Conservation (phyloP, 148 eudicot species). For the Cornus florida region DNA sequence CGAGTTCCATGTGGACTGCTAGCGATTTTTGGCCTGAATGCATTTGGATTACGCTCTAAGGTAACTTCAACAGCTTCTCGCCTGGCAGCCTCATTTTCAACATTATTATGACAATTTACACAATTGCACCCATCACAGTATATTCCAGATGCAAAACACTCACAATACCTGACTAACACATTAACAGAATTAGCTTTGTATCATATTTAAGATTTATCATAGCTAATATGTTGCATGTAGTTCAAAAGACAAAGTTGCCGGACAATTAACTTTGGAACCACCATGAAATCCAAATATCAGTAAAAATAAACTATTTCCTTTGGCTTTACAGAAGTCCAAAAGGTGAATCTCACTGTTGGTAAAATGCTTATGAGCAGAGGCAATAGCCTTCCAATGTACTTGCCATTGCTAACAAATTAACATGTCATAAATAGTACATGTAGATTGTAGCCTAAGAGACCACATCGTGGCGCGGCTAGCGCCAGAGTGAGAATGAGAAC, state of each 20-base stretch:
- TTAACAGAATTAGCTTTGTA: background rate
- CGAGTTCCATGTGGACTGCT: slow-evolving; percentile 90
- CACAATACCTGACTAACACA: slow-evolving; percentile 76
- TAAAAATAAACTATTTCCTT: background rate
- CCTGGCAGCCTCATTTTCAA: slow-evolving; percentile 91
- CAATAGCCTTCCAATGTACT: no score
- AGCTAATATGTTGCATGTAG: background rate
- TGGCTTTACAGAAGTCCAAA: background rate
- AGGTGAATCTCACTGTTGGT: background rate
- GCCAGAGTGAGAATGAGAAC: no score
- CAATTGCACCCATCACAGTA: slow-evolving; percentile 99
- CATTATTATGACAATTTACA: slow-evolving; percentile 86
- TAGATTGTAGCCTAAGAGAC: no score
- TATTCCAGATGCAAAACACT: slow-evolving; percentile 97
- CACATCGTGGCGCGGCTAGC: no score
- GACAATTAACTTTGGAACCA: background rate
- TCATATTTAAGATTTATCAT: background rate
- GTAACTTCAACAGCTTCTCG: slow-evolving; percentile 97
- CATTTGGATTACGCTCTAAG: slow-evolving; percentile 98
- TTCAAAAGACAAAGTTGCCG: background rate
- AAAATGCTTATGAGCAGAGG: background rate
- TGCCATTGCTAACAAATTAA: no score
- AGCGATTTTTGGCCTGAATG: slow-evolving; percentile 97
- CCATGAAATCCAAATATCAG: background rate
- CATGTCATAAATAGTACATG: no score